phyloP scores from a whole-genome alignment of 495 filamentous ascomycete genomes.

The Aspergillus cavernicola region DNA sequence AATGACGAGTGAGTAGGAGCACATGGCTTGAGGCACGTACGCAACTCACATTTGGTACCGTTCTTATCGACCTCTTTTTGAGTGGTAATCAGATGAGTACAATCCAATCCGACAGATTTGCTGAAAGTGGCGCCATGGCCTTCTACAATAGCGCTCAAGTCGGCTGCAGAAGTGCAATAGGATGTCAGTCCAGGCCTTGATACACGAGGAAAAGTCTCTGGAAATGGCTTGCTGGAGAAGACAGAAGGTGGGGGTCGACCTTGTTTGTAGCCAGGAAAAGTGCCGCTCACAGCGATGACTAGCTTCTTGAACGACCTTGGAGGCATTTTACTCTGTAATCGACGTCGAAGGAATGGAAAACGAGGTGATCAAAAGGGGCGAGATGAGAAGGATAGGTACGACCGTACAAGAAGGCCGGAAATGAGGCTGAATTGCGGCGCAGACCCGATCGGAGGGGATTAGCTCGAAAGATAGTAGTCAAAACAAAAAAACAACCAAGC shows the following conservation, averaged over 20 bases:
- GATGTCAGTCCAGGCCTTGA: background rate
- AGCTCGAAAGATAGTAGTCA: too few relatives aligned
- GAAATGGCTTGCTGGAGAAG: background rate
- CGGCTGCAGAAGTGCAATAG: constrained; percentile 20
- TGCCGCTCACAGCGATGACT: constrained; percentile 58
- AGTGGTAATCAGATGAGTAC: constrained; percentile 60
- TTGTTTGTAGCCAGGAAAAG: constrained; percentile 54
- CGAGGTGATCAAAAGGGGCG: background rate
- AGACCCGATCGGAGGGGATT: background rate
- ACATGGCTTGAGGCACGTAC: background rate
- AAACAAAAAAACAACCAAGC: too few relatives aligned
- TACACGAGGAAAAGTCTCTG: background rate
- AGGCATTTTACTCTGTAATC: constrained; percentile 23
- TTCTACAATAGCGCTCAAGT: constrained; percentile 38
- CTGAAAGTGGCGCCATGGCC: constrained; percentile 47
- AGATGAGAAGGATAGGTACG: background rate
- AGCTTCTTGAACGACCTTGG: constrained; percentile 36
- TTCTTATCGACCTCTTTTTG: constrained; percentile 50
- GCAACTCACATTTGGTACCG: constrained; percentile 34
- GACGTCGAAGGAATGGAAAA: background rate
- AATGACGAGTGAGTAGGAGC: background rate
- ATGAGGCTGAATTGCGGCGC: constrained; percentile 1
- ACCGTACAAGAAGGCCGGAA: background rate
- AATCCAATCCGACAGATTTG: constrained; percentile 41
- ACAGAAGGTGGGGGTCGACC: constrained; percentile 24